These are phyloP conservation scores for Plectosphaerella plurivora DNA, from an alignment of 2,329 filamentous ascomycete species.

Conservation along the genomic window DNA sequence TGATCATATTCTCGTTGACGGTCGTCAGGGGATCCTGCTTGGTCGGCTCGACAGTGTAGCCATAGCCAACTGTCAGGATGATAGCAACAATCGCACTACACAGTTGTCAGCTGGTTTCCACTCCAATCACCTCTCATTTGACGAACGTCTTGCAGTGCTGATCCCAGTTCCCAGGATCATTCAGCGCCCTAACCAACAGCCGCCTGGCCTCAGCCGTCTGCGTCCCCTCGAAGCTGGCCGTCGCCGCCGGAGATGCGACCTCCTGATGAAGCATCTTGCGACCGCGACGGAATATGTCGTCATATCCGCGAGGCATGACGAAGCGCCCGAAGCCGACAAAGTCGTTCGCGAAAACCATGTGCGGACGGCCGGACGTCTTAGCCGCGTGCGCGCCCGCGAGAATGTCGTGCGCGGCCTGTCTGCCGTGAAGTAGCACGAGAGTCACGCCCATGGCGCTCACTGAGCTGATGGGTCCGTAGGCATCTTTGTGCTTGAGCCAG, in stretches of 20 bases:
- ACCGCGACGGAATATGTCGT: slow-evolving; percentile 22
- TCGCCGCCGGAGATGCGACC: slow-evolving; percentile 27
- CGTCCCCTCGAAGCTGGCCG: too few species aligned
- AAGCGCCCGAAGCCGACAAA: slow-evolving; percentile 28
- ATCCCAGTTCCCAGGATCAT: too few species aligned
- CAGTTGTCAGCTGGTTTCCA: too few species aligned
- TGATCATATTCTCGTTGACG: slow-evolving; percentile 22
- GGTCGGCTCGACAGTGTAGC: slow-evolving; percentile 23
- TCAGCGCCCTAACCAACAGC: slow-evolving; percentile 33
- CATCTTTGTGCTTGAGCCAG: slow-evolving; percentile 14
- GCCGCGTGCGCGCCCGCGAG: too few species aligned
- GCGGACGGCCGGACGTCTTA: slow-evolving; percentile 12
- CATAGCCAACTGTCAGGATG: slow-evolving; percentile 5
- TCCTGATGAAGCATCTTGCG: slow-evolving; percentile 36
- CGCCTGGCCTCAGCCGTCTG: slow-evolving; percentile 20
- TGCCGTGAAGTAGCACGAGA: slow-evolving; percentile 7
- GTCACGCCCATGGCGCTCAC: not conserved
- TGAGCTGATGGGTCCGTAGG: slow-evolving; percentile 15
- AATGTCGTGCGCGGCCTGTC: too few species aligned
- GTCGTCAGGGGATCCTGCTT: slow-evolving; percentile 22
- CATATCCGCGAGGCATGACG: slow-evolving; percentile 36
- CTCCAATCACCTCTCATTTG: too few species aligned
- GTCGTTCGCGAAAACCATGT: slow-evolving; percentile 25
- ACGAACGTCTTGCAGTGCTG: slow-evolving; percentile 10
- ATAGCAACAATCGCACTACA: slow-evolving; percentile 4